Conservation (phyloP, 176 grass and related monocot genomes). For the Oryza meridionalis region DNA sequence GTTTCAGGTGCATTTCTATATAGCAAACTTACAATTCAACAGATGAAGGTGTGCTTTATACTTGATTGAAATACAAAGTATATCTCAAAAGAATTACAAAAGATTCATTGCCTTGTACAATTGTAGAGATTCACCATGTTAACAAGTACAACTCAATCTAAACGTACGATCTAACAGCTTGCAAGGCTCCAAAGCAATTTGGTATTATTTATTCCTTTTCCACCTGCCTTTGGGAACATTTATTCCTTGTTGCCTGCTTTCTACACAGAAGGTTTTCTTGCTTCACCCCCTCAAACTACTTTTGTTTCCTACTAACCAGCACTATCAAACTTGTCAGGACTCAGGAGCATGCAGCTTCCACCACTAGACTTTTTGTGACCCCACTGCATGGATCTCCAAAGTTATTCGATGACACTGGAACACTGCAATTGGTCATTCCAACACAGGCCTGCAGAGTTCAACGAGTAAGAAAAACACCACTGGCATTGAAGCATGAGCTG, state of each 20-base stretch:
- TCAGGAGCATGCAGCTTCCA: slow-evolving; percentile 94
- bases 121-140: slow-evolving; percentile 29
- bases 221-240: slow-evolving; percentile 43
- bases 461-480: slow-evolving; percentile 13
- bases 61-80: slow-evolving; percentile 23
- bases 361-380: slow-evolving; percentile 78
- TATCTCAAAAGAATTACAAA: slow-evolving; percentile 15
- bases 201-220: slow-evolving; percentile 41
- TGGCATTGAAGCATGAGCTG: not conserved
- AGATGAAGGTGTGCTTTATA: not conserved
- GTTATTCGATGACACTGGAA: slow-evolving; percentile 65
- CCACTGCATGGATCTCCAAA: slow-evolving; percentile 88
- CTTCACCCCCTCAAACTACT: slow-evolving; percentile 44
- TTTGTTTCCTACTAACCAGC: slow-evolving; percentile 35
- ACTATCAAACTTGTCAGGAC: slow-evolving; percentile 53
- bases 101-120: slow-evolving; percentile 24
- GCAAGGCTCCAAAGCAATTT: slow-evolving; percentile 12
- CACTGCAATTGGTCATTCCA: slow-evolving; percentile 66
- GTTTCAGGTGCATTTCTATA: slow-evolving; percentile 19
- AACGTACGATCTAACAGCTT: slow-evolving; percentile 29
- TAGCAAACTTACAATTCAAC: slow-evolving; percentile 27
- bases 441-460: slow-evolving; percentile 67
- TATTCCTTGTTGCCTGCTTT: slow-evolving; percentile 47
- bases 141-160: slow-evolving; percentile 33
- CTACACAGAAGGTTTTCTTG: slow-evolving; percentile 51